Conservation (phyloP, 225 moss, liverwort and hornwort genomes). For the Takakia lepidozioides region DNA sequence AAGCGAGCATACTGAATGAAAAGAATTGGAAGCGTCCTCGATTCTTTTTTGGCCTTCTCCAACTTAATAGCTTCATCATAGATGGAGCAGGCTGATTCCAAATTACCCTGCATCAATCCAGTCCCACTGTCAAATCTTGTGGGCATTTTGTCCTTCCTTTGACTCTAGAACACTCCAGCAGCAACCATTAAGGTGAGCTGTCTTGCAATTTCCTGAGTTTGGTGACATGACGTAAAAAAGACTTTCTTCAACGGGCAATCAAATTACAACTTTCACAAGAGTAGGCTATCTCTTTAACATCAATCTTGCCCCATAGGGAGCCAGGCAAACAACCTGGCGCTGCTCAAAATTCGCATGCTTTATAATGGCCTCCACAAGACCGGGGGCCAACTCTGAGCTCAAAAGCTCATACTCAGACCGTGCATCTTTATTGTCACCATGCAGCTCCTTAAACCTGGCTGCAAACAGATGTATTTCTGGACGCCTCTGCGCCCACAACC, state of each 20-base stretch:
- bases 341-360: slow-evolving; percentile 96
- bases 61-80: slow-evolving; percentile 68
- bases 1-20: slow-evolving; percentile 94
- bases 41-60: slow-evolving; percentile 80
- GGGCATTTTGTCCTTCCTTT: too few species aligned
- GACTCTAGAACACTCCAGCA: too few species aligned
- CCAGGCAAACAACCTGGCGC: slow-evolving; percentile 47
- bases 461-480: slow-evolving; percentile 87
- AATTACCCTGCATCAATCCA: slow-evolving; percentile 37
- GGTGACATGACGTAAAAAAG: too few species aligned
- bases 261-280: too few species aligned
- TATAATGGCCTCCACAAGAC: slow-evolving; percentile 73
- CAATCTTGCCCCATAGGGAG: too few species aligned
- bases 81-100: slow-evolving; percentile 62
- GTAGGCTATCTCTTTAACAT: too few species aligned
- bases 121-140: too few species aligned
- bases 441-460: slow-evolving; percentile 79
- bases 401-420: slow-evolving; percentile 62
- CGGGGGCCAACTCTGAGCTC: slow-evolving; percentile 68
- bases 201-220: too few species aligned
- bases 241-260: too few species aligned
- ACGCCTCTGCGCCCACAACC: slow-evolving; percentile 73
- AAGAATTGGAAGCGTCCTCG: slow-evolving; percentile 57
- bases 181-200: too few species aligned
- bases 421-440: slow-evolving; percentile 69